These are phyloP conservation scores for Ophiostoma sp. DNA, from an alignment of 2,329 filamentous ascomycete genomes.

Conservation along the genomic window DNA sequence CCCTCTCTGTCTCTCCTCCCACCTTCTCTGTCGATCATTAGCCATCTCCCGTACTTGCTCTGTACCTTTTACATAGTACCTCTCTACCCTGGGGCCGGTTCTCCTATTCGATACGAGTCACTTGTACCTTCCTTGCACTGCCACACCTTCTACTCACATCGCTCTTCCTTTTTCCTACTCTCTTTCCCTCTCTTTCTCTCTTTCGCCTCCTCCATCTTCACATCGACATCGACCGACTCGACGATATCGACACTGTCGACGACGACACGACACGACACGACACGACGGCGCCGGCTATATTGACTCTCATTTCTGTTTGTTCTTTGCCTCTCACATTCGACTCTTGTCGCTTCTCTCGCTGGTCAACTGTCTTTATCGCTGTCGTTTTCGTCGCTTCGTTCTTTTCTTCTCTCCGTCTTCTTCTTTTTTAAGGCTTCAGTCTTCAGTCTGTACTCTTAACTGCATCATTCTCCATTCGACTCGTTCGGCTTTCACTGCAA, in stretches of 20 bases:
- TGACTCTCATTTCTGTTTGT: background rate
- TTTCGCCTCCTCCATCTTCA: background rate
- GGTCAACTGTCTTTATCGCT: slow-evolving; percentile 3
- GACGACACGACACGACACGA: slow-evolving; percentile 8
- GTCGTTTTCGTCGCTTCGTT: background rate
- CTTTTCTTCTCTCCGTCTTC: background rate
- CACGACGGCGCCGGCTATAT: background rate
- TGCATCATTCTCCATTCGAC: too few species aligned
- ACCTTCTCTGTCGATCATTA: slow-evolving; percentile 1
- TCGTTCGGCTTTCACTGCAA: too few species aligned
- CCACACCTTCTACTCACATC: background rate
- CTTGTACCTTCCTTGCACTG: background rate
- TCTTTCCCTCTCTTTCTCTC: background rate
- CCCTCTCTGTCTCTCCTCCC: background rate
- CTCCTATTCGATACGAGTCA: slow-evolving; percentile 4
- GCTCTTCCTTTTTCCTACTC: background rate
- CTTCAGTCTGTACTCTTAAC: background rate
- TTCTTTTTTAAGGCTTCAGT: background rate
- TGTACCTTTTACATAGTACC: background rate
- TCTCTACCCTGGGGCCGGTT: background rate
- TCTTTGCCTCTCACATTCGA: background rate
- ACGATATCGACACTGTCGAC: slow-evolving; percentile 9
- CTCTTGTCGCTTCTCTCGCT: background rate
- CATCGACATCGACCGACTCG: slow-evolving; percentile 13
- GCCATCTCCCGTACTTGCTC: background rate